These are phyloP conservation scores for Penicillium psychrosexuale DNA, from an alignment of 2,329 filamentous ascomycete species.

Conservation along the genomic window DNA sequence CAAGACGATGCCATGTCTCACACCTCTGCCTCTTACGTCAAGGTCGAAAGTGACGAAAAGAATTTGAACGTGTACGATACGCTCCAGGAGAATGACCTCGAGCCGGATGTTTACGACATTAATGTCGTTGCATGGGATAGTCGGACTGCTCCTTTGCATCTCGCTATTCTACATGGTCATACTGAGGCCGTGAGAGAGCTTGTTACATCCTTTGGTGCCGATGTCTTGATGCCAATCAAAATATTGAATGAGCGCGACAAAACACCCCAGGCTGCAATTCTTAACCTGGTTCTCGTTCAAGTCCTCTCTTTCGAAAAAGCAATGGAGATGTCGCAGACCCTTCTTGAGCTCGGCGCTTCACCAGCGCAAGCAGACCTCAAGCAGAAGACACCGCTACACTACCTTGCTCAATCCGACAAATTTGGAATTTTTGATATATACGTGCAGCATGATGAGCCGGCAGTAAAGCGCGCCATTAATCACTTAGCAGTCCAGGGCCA, in stretches of 20 bases:
- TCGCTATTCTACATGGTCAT: constrained; percentile 73
- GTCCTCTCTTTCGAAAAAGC: constrained; percentile 62
- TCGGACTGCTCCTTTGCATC: constrained; percentile 69
- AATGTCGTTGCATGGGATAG: constrained; percentile 78
- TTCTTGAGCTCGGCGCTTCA: constrained; percentile 69
- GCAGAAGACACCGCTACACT: constrained; percentile 64
- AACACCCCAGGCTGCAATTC: constrained; percentile 57
- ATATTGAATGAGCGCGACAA: constrained; percentile 47
- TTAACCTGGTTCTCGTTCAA: constrained; percentile 68
- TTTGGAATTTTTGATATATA: constrained; percentile 44
- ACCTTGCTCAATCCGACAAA: constrained; percentile 55
- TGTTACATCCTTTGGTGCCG: constrained; percentile 70
- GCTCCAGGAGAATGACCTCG: constrained; percentile 56
- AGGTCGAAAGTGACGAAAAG: constrained; percentile 50
- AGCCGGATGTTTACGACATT: constrained; percentile 76
- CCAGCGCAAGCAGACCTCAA: constrained; percentile 68
- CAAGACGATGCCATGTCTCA: constrained; percentile 49
- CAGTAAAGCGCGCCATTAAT: constrained; percentile 63
- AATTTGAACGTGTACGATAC: constrained; percentile 43
- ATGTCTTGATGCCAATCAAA: constrained; percentile 72
- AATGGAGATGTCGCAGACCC: constrained; percentile 60
- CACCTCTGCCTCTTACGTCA: constrained; percentile 72
- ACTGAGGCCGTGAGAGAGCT: constrained; percentile 65
- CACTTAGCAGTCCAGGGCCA: constrained; percentile 54
- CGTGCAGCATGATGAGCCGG: constrained; percentile 56